Evolutionary conservation across 2,329 filamentous ascomycete species (phyloP), one percentile per base, ranked within the genome.

Genomic region (Hymenoscyphus repandus): DNA sequence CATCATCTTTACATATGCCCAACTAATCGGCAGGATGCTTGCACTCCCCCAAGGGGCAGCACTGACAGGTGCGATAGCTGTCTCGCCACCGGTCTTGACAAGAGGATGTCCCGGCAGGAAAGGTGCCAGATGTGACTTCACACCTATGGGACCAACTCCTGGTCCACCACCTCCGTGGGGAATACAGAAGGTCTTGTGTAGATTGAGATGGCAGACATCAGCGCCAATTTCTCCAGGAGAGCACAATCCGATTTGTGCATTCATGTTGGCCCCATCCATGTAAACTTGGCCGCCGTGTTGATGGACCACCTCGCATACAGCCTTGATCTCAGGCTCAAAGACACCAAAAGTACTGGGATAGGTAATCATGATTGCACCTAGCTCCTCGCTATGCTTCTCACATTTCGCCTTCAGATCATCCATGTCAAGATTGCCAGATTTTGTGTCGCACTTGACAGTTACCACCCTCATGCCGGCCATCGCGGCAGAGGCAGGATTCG

Each of bases 241-340:
- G 74, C 90, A 96, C 10, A 97, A 79, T 11, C 92, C 92, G 57
- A 97, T 96, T 70, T 97, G 92, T 15, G 92, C 92, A 66, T 96
- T 97, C 90, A 96, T 93, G 74, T 97, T 97, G 58, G 92, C 92
- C 43, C 92, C 92, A 67, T 97, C 92, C 92, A 97, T 96, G 75
- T 96, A 97, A 13, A 97, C 92, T 66, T 95, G 89, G 9, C 92
- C 92, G 47, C 92, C 92, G 65, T 95, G 75, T 57, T 86, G 71
- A 72, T 97, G 92, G 15, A 97, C 90, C 30, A 95, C 74, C 49
- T 90, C 75, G 70, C 90, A 96, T 13, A 85, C 90, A 65, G 87
- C 81, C 74, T 90, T 93, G 68, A 96, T 82, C 58, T 84, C 79
- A 2, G 91, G 91, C 74, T 97, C 92, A 65, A 95, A 97, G 30